These are phyloP conservation scores for Phaeotremella skinneri DNA, from an alignment of 768 basidiomycete genomes.

Conservation along the genomic window DNA sequence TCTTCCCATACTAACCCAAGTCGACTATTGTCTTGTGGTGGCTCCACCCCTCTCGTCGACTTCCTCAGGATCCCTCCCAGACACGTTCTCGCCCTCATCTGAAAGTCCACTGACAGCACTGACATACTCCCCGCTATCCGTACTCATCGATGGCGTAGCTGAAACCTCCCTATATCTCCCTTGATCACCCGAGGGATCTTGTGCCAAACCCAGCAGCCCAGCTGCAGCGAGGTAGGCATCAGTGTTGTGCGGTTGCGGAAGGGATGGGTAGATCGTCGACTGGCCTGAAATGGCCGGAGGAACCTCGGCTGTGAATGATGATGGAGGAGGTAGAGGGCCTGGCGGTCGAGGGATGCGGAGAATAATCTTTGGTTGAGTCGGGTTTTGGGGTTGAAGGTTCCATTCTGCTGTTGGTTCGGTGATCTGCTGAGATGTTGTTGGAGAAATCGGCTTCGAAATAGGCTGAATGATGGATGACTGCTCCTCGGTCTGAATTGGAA, in stretches of 20 bases:
- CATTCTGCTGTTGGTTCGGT: no score
- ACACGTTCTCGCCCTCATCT: neutral
- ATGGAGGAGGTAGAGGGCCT: neutral
- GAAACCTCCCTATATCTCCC: neutral
- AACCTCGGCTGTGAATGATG: neutral
- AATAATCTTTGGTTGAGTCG: slow-evolving; percentile 15
- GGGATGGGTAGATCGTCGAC: neutral
- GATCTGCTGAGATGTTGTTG: neutral
- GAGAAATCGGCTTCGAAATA: no score
- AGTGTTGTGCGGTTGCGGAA: neutral
- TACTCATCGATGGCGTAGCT: neutral
- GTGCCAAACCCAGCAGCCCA: neutral
- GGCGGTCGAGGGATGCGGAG: slow-evolving; percentile 21
- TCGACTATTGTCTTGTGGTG: no score
- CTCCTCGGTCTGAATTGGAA: no score
- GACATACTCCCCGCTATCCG: slow-evolving; percentile 15
- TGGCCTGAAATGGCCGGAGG: neutral
- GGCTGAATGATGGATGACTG: no score
- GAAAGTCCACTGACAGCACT: slow-evolving; percentile 22
- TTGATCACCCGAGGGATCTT: neutral
- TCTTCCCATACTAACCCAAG: no score
- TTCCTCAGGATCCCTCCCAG: no score
- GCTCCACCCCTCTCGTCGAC: no score
- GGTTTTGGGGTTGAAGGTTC: neutral
- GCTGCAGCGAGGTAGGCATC: neutral